Base-by-base conservation (phyloP, 2,329 filamentous ascomycete genomes). In the Colletotrichum sp. region DNA sequence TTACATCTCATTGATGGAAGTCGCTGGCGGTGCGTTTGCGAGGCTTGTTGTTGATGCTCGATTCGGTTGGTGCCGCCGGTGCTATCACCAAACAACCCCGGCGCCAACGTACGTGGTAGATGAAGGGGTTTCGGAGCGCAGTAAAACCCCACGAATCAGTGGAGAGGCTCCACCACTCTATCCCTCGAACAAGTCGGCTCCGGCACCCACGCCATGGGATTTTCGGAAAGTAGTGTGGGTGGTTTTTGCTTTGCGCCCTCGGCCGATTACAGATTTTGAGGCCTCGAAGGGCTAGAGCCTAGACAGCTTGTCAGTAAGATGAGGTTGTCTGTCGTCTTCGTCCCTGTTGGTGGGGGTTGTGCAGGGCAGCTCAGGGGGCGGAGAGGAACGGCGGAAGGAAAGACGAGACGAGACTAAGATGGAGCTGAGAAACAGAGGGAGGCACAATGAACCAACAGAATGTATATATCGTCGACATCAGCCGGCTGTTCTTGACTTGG, bases 81-180 rank as follows among this genome's bases (percentile, higher is more conserved):
- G 69, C 55, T 49, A 65, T 76, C 69, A 36, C 39, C 26, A 60
- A 69, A 18, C 44, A 69, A 49, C 39, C 64, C 64, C 64, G 55
- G 69, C 34, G 64, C 26, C 44, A n/a, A 68, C 32, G 49, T 57
- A 30, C 28, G 32, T 64, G 63, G 26, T 68, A 76, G 70, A 76
- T 76, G 69, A 76, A 76, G 64, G 72, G 73, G 73, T 69, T 12
- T 36, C 55, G 36, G 57, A 68, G 57, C 34, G 64, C 73, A 64
- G 67, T 59, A 69, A 49, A 69, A 32, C 57, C 73, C 73, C 73
- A 76, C 64, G 73, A 72, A 75, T 72, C 69, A 72, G 69, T 64
- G 69, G 69, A 49, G 39, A 32, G 32, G 21, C 32, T 34, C 73
- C 69, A 68, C 73, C 63, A 64, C 64, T 59, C 44, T 49, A 64